Base-by-base conservation (phyloP, 148 eudicot species). In the Silene uniflora region DNA sequence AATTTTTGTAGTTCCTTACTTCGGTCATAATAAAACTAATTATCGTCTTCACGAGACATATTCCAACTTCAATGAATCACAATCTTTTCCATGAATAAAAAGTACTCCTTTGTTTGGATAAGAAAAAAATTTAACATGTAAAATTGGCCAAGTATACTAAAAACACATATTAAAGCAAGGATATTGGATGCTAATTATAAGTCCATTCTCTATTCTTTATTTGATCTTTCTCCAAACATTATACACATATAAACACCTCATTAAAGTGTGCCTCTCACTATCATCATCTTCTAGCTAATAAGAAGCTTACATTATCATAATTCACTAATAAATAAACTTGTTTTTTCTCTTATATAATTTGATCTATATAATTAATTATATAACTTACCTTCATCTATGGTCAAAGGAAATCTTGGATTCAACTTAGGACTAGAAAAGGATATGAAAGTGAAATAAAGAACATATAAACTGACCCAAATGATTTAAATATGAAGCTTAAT, bases 191-290 rank as follows among this genome's bases (percentile, higher is more conserved):
- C 55, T 55, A 19, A 46, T 78, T 4, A 24, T 14, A 74, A 68
- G 5, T 66, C 70, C 54, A 47, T 62, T 74, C 71, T 75, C 77
- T 42, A 39, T 80, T 55, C 60, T 18, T 58, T 80, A 75, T 71
- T 75, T 21, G 68, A 32, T 59, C 7, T 47, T 68, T 29, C 7
- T 71, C 67, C 54, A 58, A 79, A 65, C 76, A 76, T 75, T 80
- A 71, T 80, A 76, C 79, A 80, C 67, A 76, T 76, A 81, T 76
- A 66, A 77, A 81, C 83, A 81, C 69, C 35, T 65, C 52, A 47
- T 14, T 56, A 32, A 67, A 58, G 60, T 25, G 24, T 32, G 56
- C 18, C 39, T 62, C 25, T 61, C 21, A 19, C 69, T 69, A 63
- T 75, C 32, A 63, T 75, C 32, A 17, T 52, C 74, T 22, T 63